phyloP scores from a whole-genome alignment of 176 grass and related monocot species.

The Avena atlantica region DNA sequence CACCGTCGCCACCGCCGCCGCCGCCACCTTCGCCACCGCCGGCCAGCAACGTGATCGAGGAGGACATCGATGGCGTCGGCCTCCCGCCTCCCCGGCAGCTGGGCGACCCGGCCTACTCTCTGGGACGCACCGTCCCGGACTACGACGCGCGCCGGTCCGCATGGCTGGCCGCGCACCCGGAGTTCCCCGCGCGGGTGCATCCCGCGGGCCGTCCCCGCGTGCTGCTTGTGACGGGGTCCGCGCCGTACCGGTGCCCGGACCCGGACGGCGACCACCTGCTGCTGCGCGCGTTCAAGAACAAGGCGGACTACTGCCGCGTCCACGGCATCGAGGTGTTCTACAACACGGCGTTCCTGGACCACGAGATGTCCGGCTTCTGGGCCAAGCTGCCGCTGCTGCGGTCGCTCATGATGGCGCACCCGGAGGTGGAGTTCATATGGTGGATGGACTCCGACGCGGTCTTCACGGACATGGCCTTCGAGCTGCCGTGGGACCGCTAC shows the following conservation, averaged over 20 bases:
- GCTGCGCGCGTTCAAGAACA: conserved; percentile 84
- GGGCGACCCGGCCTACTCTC: conserved; percentile 64
- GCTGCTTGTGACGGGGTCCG: conserved; percentile 71
- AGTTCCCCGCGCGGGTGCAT: conserved; percentile 39
- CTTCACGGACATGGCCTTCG: conserved; percentile 91
- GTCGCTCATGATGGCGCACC: conserved; percentile 81
- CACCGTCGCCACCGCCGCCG: too few relatives aligned
- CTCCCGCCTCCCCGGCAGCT: conserved; percentile 61
- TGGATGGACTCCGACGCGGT: conserved; percentile 94
- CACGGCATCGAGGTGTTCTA: conserved; percentile 89
- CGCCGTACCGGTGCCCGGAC: conserved; percentile 70
- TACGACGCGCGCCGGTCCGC: conserved; percentile 71
- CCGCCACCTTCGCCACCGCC: background rate
- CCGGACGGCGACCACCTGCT: conserved; percentile 80
- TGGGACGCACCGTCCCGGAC: conserved; percentile 68
- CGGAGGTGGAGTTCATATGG: conserved; percentile 91
- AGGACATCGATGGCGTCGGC: conserved; percentile 35
- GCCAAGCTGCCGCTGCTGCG: conserved; percentile 93
- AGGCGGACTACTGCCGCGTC: conserved; percentile 91
- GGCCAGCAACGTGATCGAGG: conserved; percentile 32
- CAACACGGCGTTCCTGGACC: conserved; percentile 89
- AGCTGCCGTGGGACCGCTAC: conserved; percentile 75
- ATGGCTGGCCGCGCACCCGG: conserved; percentile 72
- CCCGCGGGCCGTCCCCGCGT: conserved; percentile 62
- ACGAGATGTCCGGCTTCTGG: conserved; percentile 89